These are phyloP conservation scores for Globisporangium recalcitrans DNA, from an alignment of 352 stramenopile species.

Conservation along the genomic window DNA sequence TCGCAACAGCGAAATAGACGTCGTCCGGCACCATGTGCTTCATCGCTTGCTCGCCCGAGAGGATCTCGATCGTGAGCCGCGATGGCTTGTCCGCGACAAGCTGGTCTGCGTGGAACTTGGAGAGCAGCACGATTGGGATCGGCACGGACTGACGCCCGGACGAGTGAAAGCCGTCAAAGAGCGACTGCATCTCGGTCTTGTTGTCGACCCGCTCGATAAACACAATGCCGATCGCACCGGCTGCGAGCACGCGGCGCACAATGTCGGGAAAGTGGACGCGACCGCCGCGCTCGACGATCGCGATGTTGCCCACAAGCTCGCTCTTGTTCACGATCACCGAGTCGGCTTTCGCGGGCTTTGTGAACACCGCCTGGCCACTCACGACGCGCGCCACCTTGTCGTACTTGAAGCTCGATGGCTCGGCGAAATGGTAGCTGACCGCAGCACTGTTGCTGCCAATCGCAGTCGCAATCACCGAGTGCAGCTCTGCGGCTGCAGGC, in stretches of 20 bases:
- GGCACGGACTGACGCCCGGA: slow-evolving; percentile 66
- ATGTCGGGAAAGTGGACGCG: slow-evolving; percentile 84
- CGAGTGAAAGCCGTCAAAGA: slow-evolving; percentile 87
- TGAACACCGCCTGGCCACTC: slow-evolving; percentile 47
- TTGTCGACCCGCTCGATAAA: slow-evolving; percentile 69
- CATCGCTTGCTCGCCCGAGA: slow-evolving; percentile 67
- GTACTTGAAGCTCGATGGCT: slow-evolving; percentile 81
- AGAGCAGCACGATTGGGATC: slow-evolving; percentile 76
- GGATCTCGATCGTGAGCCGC: slow-evolving; percentile 60
- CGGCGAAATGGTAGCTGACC: slow-evolving; percentile 65
- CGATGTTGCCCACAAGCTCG: slow-evolving; percentile 59
- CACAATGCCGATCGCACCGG: slow-evolving; percentile 61
- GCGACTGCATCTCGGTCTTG: slow-evolving; percentile 52
- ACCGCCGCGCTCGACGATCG: slow-evolving; percentile 70
- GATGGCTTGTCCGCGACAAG: slow-evolving; percentile 47
- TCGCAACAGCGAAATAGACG: slow-evolving; percentile 66
- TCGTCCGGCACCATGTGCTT: slow-evolving; percentile 64
- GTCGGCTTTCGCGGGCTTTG: slow-evolving; percentile 63
- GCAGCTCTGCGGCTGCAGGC: not conserved
- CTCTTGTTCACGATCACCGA: slow-evolving; percentile 54
- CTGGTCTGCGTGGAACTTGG: slow-evolving; percentile 74
- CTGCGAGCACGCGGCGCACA: slow-evolving; percentile 58
- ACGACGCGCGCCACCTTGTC: slow-evolving; percentile 52
- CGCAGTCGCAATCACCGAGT: not conserved
- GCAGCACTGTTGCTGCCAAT: slow-evolving; percentile 12